phyloP scores from a whole-genome alignment of 2,329 filamentous ascomycete genomes.

The Ophiostoma ulmi region DNA sequence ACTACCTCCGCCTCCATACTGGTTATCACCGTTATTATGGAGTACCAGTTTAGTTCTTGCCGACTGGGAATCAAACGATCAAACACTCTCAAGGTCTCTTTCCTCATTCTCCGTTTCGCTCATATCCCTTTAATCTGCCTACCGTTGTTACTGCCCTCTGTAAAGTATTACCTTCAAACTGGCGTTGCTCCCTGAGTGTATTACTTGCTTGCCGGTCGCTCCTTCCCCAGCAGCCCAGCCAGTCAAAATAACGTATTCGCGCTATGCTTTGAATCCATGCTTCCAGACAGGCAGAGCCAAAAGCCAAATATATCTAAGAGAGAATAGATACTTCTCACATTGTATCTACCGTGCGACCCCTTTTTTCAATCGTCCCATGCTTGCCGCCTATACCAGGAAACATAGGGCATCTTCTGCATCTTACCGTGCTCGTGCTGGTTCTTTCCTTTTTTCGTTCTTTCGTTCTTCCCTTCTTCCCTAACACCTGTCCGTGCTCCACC shows the following conservation, averaged over 20 bases:
- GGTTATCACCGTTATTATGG: neutral
- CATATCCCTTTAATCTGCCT: slow-evolving; percentile 19
- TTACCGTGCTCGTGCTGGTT: slow-evolving; percentile 20
- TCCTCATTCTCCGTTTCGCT: slow-evolving; percentile 12
- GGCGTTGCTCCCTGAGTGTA: neutral
- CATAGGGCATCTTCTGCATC: slow-evolving; percentile 21
- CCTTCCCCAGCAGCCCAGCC: slow-evolving; percentile 2
- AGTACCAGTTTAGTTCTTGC: neutral
- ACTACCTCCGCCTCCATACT: neutral
- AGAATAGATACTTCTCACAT: neutral
- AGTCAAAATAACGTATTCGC: neutral
- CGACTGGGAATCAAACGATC: neutral
- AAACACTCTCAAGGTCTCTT: neutral
- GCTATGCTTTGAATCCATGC: neutral
- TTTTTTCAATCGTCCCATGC: slow-evolving; percentile 21
- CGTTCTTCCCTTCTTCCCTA: neutral
- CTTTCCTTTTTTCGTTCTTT: neutral
- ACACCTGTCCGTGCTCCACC: slow-evolving; percentile 17
- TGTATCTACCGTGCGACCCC: slow-evolving; percentile 13
- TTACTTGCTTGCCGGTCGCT: neutral
- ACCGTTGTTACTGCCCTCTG: neutral
- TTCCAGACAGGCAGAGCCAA: neutral
- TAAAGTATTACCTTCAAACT: neutral
- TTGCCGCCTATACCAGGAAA: slow-evolving; percentile 21
- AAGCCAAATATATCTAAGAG: neutral